Base-by-base conservation (phyloP, 1,284 basidiomycete species). In the Cystobasidium sp. region DNA sequence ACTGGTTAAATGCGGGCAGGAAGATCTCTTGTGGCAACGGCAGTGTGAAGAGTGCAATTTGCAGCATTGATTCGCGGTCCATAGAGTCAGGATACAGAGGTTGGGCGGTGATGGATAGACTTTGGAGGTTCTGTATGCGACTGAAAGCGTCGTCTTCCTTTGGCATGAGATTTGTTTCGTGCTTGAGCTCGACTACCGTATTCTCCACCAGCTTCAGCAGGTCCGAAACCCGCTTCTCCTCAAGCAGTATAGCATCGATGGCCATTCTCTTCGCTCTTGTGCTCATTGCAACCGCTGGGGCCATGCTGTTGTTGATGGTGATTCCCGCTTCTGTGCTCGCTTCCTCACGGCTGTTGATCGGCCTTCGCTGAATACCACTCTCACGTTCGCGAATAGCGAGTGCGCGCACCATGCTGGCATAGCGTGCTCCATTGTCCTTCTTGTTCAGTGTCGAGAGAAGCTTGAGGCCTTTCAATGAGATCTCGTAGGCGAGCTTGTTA, bases 401-500 rank as follows among this genome's bases (percentile, higher is more conserved):
- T 2, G 70, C 70, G 39, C 63, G 70, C 18, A 73, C 62, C 59
- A 65, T 55, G 44, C 63, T 44, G 41, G 70, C 70, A 52, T 66
- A 73, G 31, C 22, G 39, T 24, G 69, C 41, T 31, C 58, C 58
- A 43, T 63, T 61, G 9, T 65, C 61, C 22, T 18, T 39, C 39
- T 46, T 55, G 14, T 66, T 31, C 0, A 73, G 52, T 6, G 70
- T 66, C 22, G 24, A 20, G 8, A 73, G 53, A 4, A 73, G 63
- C 63, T 65, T 73, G 37, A 56, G 37, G 24, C 70, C 70, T 47
- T 59, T 65, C 20, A 52, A 41, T 1, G 62, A 65, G 10, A 73
- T 73, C 70, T 73, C 70, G 41, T 73, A 73, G 37, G 62, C 70
- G 6, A 73, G 53, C 53, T 73, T 73, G 31, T n/a, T 41, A 63